Base-by-base conservation (phyloP, 352 stramenopile genomes). In the Globisporangium okanoganense region DNA sequence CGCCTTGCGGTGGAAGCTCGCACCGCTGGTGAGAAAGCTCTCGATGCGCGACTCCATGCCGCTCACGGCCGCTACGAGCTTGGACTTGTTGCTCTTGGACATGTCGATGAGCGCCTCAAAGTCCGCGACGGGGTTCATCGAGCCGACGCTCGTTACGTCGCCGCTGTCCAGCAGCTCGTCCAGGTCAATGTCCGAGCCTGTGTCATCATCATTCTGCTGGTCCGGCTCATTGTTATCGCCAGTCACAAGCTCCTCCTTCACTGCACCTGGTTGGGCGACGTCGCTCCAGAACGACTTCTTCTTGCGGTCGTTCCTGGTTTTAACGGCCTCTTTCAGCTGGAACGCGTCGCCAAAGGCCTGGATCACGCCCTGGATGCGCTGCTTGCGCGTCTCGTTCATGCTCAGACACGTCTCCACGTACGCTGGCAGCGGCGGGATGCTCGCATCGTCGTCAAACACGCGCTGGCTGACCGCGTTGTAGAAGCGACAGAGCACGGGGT, bases 241-340 rank as follows among this genome's bases (percentile, higher is more conserved):
- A 62, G 84, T 84, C 1, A 78, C 62, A 41, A 69, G 54, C 47
- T 82, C 67, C 25, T 72, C 75, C 53, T 76, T 75, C 0, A 77
- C 61, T 12, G 33, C 8, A 38, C 7, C 33, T 38, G 18, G 56
- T 62, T 5, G 59, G 33, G 66, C 64, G 5, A 88, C 71, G 44
- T 94, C 84, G 52, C 85, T 94, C 85, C 82, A 94, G 53, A 92
- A 94, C 7, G 72, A 70, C 49, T 86, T 87, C 58, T 91, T 92
- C 75, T 89, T 92, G 27, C 70, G 64, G 49, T 79, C 77, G 31
- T 70, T 74, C 48, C 79, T 73, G 38, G 78, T 80, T 58, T 89
- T 85, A 1, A 90, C 76, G 0, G 85, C 85, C 56, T 92, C 79
- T 54, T 88, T 89, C 24, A 94, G 56, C 54, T 87, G 72, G 62